phyloP scores from a whole-genome alignment of 768 basidiomycete species.

The Rhodotorula babjevae region DNA sequence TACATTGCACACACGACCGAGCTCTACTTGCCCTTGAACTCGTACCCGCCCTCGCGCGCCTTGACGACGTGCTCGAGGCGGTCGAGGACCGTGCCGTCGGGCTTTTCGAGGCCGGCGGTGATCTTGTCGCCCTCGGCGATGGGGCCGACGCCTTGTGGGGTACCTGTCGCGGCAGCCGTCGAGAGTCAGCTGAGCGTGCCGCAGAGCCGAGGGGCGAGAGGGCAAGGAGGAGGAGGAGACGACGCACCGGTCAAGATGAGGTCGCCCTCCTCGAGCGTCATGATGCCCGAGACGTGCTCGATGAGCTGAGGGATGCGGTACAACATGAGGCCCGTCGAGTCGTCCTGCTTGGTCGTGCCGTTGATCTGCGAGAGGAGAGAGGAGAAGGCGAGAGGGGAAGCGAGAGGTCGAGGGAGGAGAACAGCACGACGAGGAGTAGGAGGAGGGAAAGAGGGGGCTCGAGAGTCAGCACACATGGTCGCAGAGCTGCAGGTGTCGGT shows the following conservation, averaged over 20 bases:
- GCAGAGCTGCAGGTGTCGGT: neutral
- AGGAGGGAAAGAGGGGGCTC: neutral
- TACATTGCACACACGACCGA: neutral
- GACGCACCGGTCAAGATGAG: slow-evolving; percentile 37
- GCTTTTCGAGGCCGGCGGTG: slow-evolving; percentile 64
- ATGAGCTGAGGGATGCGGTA: slow-evolving; percentile 83
- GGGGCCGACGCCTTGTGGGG: slow-evolving; percentile 83
- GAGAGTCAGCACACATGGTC: too few relatives aligned
- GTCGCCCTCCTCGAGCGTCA: slow-evolving; percentile 78
- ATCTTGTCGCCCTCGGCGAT: slow-evolving; percentile 70
- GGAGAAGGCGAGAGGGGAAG: neutral
- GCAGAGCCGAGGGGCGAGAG: neutral
- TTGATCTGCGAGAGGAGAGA: slow-evolving; percentile 61
- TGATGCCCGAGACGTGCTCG: slow-evolving; percentile 87
- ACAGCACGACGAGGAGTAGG: neutral
- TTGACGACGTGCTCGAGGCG: slow-evolving; percentile 63
- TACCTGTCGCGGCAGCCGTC: slow-evolving; percentile 52
- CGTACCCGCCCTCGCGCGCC: slow-evolving; percentile 66
- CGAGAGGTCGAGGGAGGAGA: neutral
- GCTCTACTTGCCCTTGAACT: slow-evolving; percentile 48
- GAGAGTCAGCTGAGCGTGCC: neutral
- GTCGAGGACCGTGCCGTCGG: slow-evolving; percentile 55
- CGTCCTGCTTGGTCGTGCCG: slow-evolving; percentile 73
- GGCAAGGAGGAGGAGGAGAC: too few relatives aligned
- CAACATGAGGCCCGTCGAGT: slow-evolving; percentile 82